Conservation (phyloP, 192 early-diverging fungal species). For the Backusella parvicylindrica region DNA sequence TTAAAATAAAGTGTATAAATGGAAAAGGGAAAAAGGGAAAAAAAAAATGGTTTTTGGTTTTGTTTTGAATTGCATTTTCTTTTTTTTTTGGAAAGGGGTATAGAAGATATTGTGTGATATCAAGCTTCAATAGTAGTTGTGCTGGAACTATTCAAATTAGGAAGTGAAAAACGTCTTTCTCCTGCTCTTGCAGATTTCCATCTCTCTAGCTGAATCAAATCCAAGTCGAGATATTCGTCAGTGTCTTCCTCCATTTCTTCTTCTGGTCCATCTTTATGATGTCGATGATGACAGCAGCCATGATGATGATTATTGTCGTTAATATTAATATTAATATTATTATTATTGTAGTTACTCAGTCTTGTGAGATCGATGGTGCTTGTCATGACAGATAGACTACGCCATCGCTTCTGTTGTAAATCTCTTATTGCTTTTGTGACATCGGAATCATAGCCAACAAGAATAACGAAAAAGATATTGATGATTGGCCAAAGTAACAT, state of each 20-base stretch:
- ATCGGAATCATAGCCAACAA: constrained; percentile 30
- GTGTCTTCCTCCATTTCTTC: background rate
- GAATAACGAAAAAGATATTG: constrained; percentile 25
- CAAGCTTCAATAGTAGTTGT: background rate
- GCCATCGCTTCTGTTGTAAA: constrained; percentile 1
- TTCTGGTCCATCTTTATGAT: background rate
- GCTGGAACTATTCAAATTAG: background rate
- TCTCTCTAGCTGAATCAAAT: background rate
- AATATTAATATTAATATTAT: background rate
- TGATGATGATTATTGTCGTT: background rate
- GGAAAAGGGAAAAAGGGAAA: no score
- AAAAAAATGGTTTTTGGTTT: no score
- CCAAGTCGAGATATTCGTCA: background rate
- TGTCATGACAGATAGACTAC: background rate
- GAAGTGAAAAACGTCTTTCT: constrained; percentile 1
- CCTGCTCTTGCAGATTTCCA: background rate
- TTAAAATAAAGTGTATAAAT: background rate
- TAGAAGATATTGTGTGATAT: background rate
- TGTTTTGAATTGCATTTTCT: no score
- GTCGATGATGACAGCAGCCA: background rate
- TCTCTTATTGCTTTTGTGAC: constrained; percentile 11
- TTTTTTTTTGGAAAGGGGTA: background rate
- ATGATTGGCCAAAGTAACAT: constrained; percentile 28
- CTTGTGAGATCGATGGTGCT: background rate
- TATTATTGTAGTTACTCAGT: background rate